These are phyloP conservation scores for Apiotrichum laibachii DNA, from an alignment of 1,284 basidiomycete species.

Conservation along the genomic window DNA sequence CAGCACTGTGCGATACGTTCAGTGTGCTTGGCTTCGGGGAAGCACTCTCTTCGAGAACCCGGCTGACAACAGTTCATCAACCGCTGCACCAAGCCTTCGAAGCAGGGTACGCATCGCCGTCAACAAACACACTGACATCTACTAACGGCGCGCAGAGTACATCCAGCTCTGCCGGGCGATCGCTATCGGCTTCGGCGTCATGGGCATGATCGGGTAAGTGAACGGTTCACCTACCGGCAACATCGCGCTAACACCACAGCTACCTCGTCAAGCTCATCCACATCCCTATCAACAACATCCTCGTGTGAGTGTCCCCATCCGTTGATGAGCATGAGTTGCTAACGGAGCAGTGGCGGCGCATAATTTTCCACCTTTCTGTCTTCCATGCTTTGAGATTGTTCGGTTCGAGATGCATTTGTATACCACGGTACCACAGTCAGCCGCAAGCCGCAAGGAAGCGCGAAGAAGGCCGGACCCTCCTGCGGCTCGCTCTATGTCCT, in stretches of 20 bases:
- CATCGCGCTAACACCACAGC: conserved; percentile 56
- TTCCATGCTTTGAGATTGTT: not conserved
- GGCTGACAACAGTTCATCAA: conserved; percentile 72
- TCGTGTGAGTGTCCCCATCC: conserved; percentile 67
- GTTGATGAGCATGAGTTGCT: not conserved
- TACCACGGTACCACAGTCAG: conserved; percentile 1
- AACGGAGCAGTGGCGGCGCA: conserved; percentile 18
- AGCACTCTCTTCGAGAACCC: too few relatives aligned
- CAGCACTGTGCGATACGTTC: not conserved
- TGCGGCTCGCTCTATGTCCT: too few relatives aligned
- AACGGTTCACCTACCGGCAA: conserved; percentile 35
- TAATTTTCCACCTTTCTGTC: conserved; percentile 4
- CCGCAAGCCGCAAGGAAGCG: not conserved
- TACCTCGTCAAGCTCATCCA: conserved; percentile 95
- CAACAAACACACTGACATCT: not conserved
- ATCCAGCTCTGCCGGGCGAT: conserved; percentile 88
- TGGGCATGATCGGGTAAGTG: conserved; percentile 60
- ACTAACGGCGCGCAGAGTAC: conserved; percentile 66
- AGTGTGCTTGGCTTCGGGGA: not conserved
- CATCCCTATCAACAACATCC: conserved; percentile 93
- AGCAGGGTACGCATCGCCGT: conserved; percentile 69
- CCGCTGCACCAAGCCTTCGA: conserved; percentile 95
- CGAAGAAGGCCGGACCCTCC: not conserved
- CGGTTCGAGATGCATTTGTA: conserved; percentile 22
- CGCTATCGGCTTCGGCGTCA: conserved; percentile 89